A percentile compares a stretch with the other conserved stretches of the same genome.
Evolutionary conservation across 192 early-diverging fungal genomes (phyloP).

Genomic region (Polychytrium aggregatum): DNA sequence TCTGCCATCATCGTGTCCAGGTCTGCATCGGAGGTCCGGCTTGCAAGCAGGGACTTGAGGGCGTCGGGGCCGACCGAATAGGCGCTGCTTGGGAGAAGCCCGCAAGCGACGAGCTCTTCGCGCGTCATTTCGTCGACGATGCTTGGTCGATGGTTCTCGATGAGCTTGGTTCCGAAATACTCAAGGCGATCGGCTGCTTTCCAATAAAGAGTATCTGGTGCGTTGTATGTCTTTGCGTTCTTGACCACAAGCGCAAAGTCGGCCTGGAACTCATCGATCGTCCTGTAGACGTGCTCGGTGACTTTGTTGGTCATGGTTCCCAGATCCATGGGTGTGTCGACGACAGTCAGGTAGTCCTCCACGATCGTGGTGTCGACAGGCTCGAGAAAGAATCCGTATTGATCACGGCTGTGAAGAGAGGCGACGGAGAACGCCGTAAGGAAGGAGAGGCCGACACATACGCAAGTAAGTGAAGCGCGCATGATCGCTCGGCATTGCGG

Average conservation of each 20-base stretch:
- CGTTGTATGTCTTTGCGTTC: slow-evolving; percentile 79
- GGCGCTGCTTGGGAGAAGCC: neutral
- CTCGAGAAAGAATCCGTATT: slow-evolving; percentile 80
- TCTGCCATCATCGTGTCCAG: neutral
- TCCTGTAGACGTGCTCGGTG: slow-evolving; percentile 41
- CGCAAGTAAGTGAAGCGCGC: too few relatives aligned
- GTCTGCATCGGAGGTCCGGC: neutral
- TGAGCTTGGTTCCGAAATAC: slow-evolving; percentile 53
- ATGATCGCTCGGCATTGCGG: too few relatives aligned
- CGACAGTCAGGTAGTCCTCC: slow-evolving; percentile 67
- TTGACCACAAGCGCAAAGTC: slow-evolving; percentile 70
- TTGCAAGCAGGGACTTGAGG: neutral
- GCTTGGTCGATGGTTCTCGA: slow-evolving; percentile 51
- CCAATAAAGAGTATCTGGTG: slow-evolving; percentile 69
- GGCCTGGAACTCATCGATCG: slow-evolving; percentile 55
- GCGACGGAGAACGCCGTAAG: too few relatives aligned
- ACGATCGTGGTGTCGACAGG: slow-evolving; percentile 71
- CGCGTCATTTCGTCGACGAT: slow-evolving; percentile 14
- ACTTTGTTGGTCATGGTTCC: slow-evolving; percentile 76
- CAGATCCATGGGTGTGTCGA: slow-evolving; percentile 84
- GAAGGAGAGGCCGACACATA: too few relatives aligned
- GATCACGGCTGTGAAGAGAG: too few relatives aligned
- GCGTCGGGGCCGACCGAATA: neutral
- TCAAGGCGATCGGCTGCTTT: slow-evolving; percentile 67
- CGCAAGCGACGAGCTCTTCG: too few relatives aligned